Evolutionary conservation across 108 stramenopile species (phyloP).

Genomic region (Nitzschia sp.): DNA sequence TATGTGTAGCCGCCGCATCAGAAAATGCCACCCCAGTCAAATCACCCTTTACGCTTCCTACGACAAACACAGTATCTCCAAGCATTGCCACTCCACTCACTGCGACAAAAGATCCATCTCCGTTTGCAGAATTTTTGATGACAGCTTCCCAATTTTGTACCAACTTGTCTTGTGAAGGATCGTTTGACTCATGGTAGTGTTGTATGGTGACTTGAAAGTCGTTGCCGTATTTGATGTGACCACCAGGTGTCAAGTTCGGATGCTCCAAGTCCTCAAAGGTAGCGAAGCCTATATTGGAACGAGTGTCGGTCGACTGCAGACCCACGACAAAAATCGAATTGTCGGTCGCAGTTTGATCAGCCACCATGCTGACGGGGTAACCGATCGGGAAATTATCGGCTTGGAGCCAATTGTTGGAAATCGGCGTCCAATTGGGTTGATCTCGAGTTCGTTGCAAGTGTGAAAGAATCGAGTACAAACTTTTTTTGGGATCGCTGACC

Average conservation of each 20-base stretch:
- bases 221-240: neutral
- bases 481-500: neutral
- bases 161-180: neutral
- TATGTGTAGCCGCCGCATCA: neutral
- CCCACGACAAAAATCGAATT: neutral
- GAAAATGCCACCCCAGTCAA: neutral
- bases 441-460: neutral
- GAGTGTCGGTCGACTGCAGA: neutral
- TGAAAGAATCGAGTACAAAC: neutral
- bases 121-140: neutral
- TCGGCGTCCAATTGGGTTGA: neutral
- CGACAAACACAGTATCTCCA: neutral
- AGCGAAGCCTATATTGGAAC: neutral
- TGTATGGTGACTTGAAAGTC: neutral
- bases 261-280: neutral
- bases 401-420: neutral
- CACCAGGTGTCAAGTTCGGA: neutral
- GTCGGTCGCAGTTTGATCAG: neutral
- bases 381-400: neutral
- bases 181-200: neutral
- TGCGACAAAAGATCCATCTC: neutral
- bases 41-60: neutral
- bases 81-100: neutral
- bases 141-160: neutral
- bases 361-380: neutral